Base-by-base conservation (phyloP, 2,329 filamentous ascomycete species). In the Fusarium staphyleae region DNA sequence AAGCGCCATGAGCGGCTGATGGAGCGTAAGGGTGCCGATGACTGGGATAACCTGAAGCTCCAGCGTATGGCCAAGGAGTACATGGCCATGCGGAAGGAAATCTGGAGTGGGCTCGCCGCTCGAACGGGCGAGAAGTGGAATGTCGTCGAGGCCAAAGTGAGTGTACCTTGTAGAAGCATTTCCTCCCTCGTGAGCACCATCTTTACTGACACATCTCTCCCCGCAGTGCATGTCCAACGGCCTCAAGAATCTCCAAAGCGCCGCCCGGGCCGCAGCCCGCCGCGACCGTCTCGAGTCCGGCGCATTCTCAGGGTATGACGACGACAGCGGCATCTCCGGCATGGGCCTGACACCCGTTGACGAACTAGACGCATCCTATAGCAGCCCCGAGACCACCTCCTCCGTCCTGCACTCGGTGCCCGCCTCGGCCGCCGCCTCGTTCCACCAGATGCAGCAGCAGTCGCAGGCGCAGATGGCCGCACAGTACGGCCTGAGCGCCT, bases 1-100 rank as follows among this genome's bases (percentile, higher is more conserved):
- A 96, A 96, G 77, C 85, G 91, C 48, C 91, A 96, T 67, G 91
- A 96, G 75, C 83, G 91, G 33, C 77, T 96, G 62, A 87, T 93
- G 80, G 89, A 93, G 75, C 85, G 87, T 62, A 82, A 81, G 69
- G 86, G 87, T 52, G 84, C 86, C 40, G 87, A 91, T 65, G 88
- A 93, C 67, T 95, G 90, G 87, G 89, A 93, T 66, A 83, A 83
- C 15, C 79, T 87, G 62, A 90, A 90, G 76, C 78, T 93, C 18
- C 89, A 93, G 70, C 79, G 81, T 9, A 78, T 96, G 33, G 89
- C 90, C 30, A 84, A 84, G 70, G 87, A 89, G 69, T 96, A 96
- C 74, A 90, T 91, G 83, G 81, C 81, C 56, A 83, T 89, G 76
- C 83, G 92, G 48, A 87, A 88, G 71, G 87, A 92, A 72, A 93